These are phyloP conservation scores for Xylaria acuta DNA, from an alignment of 495 filamentous ascomycete genomes.

Conservation along the genomic window DNA sequence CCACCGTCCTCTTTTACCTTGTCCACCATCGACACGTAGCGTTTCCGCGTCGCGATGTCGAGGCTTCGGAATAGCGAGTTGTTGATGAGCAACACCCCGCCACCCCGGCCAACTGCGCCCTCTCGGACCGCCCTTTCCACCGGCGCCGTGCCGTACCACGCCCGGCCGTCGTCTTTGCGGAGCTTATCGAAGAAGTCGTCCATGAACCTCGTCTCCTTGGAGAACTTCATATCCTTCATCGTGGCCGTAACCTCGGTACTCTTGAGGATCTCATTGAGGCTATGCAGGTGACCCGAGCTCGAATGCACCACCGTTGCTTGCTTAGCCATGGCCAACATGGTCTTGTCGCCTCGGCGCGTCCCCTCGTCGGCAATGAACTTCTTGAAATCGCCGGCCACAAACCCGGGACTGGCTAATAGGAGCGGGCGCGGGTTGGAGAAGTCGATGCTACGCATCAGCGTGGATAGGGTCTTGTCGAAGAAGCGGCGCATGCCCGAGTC, in stretches of 20 bases:
- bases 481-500: constrained; percentile 82
- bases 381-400: constrained; percentile 80
- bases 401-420: constrained; percentile 90
- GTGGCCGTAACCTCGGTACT: constrained; percentile 75
- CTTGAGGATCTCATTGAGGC: constrained; percentile 83
- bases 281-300: constrained; percentile 82
- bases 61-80: constrained; percentile 85
- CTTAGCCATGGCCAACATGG: constrained; percentile 63
- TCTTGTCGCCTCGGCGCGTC: constrained; percentile 67
- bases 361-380: constrained; percentile 79
- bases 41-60: constrained; percentile 77
- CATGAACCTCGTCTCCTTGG: constrained; percentile 82
- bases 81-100: constrained; percentile 82
- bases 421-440: constrained; percentile 71
- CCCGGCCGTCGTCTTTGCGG: constrained; percentile 83
- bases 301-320: constrained; percentile 80
- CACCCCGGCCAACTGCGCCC: constrained; percentile 86
- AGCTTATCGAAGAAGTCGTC: constrained; percentile 82
- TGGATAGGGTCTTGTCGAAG: constrained; percentile 77
- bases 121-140: constrained; percentile 86
- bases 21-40: constrained; percentile 87
- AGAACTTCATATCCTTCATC: constrained; percentile 85
- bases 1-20: constrained; percentile 89
- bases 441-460: constrained; percentile 79
- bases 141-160: constrained; percentile 89